Percentiles rank a stretch among this genome's conserved stretches.
Evolutionary conservation across 2,329 filamentous ascomycete species (phyloP).

Genomic region (Xenoacremonium recifei): DNA sequence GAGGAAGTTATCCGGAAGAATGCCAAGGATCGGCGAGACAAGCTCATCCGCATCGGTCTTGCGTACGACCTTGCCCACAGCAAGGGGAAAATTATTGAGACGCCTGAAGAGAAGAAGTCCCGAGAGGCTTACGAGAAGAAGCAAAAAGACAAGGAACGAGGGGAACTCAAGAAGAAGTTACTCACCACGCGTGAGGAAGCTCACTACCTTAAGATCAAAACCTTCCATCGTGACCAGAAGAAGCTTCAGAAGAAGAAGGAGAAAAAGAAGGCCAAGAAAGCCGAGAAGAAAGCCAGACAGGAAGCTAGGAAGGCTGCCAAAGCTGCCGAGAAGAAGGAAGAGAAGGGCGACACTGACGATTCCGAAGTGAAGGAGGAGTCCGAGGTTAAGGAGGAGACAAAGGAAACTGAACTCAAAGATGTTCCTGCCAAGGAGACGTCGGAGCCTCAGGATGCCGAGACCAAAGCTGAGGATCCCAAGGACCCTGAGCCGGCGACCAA

Average conservation of each 20-base stretch:
- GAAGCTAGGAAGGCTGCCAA: conserved; percentile 16
- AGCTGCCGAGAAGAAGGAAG: conserved; percentile 9
- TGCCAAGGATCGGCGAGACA: conserved; percentile 64
- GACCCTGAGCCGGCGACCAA: conserved; percentile 3
- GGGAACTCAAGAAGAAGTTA: conserved; percentile 37
- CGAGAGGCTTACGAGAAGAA: conserved; percentile 45
- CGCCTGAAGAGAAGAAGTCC: conserved; percentile 45
- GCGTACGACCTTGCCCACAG: conserved; percentile 70
- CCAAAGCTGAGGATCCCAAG: conserved; percentile 4
- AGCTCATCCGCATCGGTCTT: conserved; percentile 68
- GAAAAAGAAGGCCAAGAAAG: conserved; percentile 76
- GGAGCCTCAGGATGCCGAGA: conserved; percentile 10
- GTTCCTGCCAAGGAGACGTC: conserved; percentile 5
- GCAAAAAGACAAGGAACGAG: conserved; percentile 37
- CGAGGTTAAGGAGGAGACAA: conserved; percentile 27
- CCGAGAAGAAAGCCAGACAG: conserved; percentile 35
- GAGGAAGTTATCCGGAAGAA: conserved; percentile 67
- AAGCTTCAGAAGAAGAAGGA: conserved; percentile 64
- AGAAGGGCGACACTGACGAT: conserved; percentile 5
- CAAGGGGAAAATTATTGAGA: conserved; percentile 56
- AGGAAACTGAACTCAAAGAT: conserved; percentile 28
- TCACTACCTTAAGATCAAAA: conserved; percentile 36
- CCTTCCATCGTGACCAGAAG: conserved; percentile 32
- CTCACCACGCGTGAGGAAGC: conserved; percentile 37
- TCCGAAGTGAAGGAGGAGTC: conserved; percentile 10